Conservation (phyloP, 345 rosid genomes). For the Populus deltoides region DNA sequence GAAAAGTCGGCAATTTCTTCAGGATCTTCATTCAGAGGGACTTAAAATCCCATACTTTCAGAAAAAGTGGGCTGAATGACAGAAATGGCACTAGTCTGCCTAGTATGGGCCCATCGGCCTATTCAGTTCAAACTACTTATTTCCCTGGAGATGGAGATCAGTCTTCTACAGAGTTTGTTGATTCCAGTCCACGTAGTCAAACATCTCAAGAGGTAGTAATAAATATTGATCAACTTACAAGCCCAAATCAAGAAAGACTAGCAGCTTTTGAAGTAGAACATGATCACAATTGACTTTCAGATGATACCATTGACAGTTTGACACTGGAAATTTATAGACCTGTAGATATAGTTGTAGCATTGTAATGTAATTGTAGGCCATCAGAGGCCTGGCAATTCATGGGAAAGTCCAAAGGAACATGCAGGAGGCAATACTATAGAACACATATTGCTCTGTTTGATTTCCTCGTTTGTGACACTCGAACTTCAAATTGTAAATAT, state of each 20-base stretch:
- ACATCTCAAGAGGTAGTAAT: not conserved
- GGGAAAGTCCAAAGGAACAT: too few relatives aligned
- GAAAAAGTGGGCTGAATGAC: not conserved
- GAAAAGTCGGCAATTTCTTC: not conserved
- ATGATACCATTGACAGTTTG: not conserved
- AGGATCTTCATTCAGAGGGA: constrained; percentile 19
- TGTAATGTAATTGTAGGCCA: not conserved
- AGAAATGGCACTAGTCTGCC: not conserved
- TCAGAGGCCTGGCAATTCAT: too few relatives aligned
- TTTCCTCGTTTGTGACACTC: too few relatives aligned
- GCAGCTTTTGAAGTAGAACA: not conserved
- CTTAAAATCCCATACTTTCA: constrained; percentile 15
- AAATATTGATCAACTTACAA: not conserved
- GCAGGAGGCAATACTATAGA: too few relatives aligned
- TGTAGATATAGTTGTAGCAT: not conserved
- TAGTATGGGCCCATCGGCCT: not conserved
- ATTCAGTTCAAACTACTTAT: not conserved
- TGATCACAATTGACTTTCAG: not conserved
- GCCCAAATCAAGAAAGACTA: not conserved
- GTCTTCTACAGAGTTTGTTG: not conserved
- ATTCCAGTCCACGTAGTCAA: not conserved
- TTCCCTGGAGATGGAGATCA: not conserved
- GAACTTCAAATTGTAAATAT: not conserved
- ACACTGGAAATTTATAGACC: too few relatives aligned
- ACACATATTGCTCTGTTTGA: too few relatives aligned